phyloP scores from a whole-genome alignment of 106 monocot species.

The Acorus calamus region DNA sequence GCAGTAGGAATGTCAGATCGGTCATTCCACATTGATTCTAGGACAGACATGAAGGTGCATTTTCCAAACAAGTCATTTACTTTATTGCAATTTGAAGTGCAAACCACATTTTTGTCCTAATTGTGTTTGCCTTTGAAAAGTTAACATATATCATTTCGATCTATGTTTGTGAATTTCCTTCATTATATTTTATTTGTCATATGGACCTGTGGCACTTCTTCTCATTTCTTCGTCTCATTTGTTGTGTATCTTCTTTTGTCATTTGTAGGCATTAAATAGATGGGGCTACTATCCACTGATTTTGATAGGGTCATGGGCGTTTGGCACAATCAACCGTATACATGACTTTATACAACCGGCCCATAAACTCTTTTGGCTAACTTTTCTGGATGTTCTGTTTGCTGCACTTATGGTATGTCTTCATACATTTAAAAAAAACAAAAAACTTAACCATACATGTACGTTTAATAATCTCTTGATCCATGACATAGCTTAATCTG shows the following conservation, averaged over 20 bases:
- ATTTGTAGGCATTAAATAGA: constrained; percentile 74
- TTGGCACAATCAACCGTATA: constrained; percentile 88
- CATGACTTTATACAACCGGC: constrained; percentile 66
- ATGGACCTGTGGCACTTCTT: not conserved
- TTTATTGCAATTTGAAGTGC: too few relatives aligned
- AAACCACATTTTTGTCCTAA: too few relatives aligned
- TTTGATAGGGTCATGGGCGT: constrained; percentile 94
- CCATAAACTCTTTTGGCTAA: constrained; percentile 77
- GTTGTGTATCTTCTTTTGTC: too few relatives aligned
- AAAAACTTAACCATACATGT: too few relatives aligned
- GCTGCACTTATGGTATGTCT: constrained; percentile 86
- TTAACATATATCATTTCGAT: too few relatives aligned
- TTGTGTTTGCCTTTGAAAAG: too few relatives aligned
- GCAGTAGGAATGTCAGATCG: constrained; percentile 83
- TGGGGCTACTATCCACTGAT: constrained; percentile 99
- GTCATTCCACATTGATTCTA: constrained; percentile 49
- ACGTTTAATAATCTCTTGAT: too few relatives aligned
- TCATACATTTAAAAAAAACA: too few relatives aligned
- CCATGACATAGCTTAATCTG: too few relatives aligned
- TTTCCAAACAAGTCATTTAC: not conserved
- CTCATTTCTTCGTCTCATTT: not conserved
- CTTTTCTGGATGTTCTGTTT: constrained; percentile 81
- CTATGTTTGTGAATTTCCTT: not conserved
- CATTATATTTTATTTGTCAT: not conserved
- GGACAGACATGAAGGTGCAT: constrained; percentile 73